Evolutionary conservation across 2,329 filamentous ascomycete species (phyloP).

Genomic region (Sporothrix luriei): DNA sequence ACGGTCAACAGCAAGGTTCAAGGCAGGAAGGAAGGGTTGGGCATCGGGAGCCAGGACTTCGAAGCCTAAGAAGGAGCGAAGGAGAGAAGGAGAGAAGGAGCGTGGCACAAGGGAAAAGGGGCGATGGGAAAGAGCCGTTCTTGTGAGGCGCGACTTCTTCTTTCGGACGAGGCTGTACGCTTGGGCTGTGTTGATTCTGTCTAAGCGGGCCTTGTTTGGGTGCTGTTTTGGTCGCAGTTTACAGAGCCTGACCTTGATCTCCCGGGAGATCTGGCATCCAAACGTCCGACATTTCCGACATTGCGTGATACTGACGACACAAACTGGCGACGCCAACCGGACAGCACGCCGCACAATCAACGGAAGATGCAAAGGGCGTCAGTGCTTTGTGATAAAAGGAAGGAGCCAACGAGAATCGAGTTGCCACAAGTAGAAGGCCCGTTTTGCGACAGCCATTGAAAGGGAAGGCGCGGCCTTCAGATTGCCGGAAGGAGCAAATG

Average conservation of each 20-base stretch:
- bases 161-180: slow-evolving; percentile 19
- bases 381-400: background rate
- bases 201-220: slow-evolving; percentile 14
- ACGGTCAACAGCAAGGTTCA: background rate
- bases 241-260: background rate
- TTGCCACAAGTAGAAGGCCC: slow-evolving; percentile 9
- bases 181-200: slow-evolving; percentile 16
- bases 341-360: background rate
- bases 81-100: slow-evolving; percentile 16
- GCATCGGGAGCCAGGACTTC: slow-evolving; percentile 8
- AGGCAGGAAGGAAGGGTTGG: background rate
- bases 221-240: background rate
- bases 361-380: background rate
- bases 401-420: slow-evolving; percentile 25
- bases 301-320: slow-evolving; percentile 20
- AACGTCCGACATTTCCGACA: background rate
- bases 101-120: background rate
- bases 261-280: background rate
- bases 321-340: background rate
- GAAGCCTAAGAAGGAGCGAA: slow-evolving; percentile 2
- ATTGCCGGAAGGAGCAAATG: slow-evolving; percentile 18
- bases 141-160: background rate
- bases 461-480: slow-evolving; percentile 3
- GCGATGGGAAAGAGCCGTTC: background rate
- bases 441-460: background rate